Base-by-base conservation (phyloP, 73 alveolate genomes). In the Symbiodinium natans region DNA sequence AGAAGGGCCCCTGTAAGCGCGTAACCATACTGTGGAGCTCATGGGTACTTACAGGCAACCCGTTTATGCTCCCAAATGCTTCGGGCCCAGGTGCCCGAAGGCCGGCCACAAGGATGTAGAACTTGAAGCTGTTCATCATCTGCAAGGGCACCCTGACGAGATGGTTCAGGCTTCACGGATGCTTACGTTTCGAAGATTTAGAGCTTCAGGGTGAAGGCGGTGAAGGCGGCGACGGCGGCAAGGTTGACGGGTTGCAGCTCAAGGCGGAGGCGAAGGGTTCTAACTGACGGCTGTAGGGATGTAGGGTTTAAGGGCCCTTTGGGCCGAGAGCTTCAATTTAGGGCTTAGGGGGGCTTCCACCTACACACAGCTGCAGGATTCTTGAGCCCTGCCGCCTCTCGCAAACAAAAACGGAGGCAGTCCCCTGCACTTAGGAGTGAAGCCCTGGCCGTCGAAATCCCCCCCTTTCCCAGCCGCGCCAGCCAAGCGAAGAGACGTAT, bases 401-500 rank as follows among this genome's bases (percentile, higher is more conserved):
- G 17, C 25, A 27, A n/a, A n/a, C n/a, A n/a, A n/a, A n/a, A n/a
- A n/a, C n/a, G n/a, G n/a, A n/a, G n/a, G n/a, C n/a, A n/a, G 23
- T 27, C 68, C 21, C 1, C 13, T 17, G 68, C 68, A 21, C n/a
- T 10, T 52, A 2, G 21, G 68, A 52, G 29, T 27, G 2, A 52
- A 52, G 5, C 27, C n/a, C 68, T 52, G 68, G 29, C 59, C 59
- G 9, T 21, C 59, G n/a, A 21, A 1, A 0, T 6, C 68, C 68
- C 68, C 68, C 68, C 68, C 68, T 17, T 52, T 3, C 68, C 68
- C 68, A 31, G 1, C 31, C 83, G 36, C 43, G 42, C 95, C 71
- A 39, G 41, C 95, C 95, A 31, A 88, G 43, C 21, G 95, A 38
- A 6, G 95, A 68, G 86, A 88, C 95, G 71, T 88, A 88, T 88